phyloP scores from a whole-genome alignment of 192 early-diverging fungal species.

The Entomortierella beljakovae region DNA sequence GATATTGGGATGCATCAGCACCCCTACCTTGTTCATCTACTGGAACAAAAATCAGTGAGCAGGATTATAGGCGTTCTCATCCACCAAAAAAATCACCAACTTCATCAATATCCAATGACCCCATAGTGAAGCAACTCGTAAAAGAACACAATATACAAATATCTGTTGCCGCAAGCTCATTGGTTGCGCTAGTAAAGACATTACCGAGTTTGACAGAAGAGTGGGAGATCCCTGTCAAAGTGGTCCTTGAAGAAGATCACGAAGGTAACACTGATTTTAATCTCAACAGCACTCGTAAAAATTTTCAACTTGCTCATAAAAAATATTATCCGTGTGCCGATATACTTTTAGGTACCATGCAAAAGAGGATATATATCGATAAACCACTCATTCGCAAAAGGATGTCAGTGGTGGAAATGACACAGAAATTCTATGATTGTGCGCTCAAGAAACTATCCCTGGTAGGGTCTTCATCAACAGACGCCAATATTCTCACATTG shows the following conservation, averaged over 20 bases:
- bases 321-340: neutral
- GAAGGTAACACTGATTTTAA: slow-evolving; percentile 11
- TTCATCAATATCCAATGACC: slow-evolving; percentile 19
- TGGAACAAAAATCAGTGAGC: neutral
- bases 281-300: neutral
- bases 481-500: slow-evolving; percentile 6
- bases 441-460: slow-evolving; percentile 31
- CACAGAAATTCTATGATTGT: slow-evolving; percentile 44
- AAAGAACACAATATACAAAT: slow-evolving; percentile 43
- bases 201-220: slow-evolving; percentile 23
- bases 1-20: slow-evolving; percentile 14
- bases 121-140: slow-evolving; percentile 13
- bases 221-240: slow-evolving; percentile 49
- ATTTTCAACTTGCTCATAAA: neutral
- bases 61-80: slow-evolving; percentile 13
- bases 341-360: slow-evolving; percentile 16
- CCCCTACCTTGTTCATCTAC: neutral
- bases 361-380: slow-evolving; percentile 43
- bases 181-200: slow-evolving; percentile 32
- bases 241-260: slow-evolving; percentile 31
- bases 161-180: slow-evolving; percentile 31
- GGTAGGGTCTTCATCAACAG: slow-evolving; percentile 15
- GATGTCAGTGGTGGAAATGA: slow-evolving; percentile 38
- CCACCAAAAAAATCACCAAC: slow-evolving; percentile 17
- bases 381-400: slow-evolving; percentile 39